Evolutionary conservation across 352 stramenopile species (phyloP), one percentile per base, ranked within the genome.

Genomic region (Elongisporangium senticosum): DNA sequence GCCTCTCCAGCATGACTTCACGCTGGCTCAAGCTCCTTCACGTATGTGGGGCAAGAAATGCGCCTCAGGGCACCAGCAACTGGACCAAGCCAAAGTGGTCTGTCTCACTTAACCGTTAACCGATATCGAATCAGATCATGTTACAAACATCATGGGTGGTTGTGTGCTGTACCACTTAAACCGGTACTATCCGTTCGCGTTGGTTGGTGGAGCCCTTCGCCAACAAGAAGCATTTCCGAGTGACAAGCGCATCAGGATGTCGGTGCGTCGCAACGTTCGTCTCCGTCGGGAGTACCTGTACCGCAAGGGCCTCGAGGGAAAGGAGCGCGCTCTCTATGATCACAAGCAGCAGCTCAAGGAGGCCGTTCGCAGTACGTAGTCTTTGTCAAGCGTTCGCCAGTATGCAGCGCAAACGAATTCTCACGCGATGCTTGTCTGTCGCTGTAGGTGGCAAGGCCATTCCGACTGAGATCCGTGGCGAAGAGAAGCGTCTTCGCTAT

Each of bases 251-350:
- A 43, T 2, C 40, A 56, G n/a, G 56, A 95, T 95, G 86, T 95
- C 86, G 51, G 84, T 97, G 50, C 86, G 90, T 53, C 77, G 97
- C 49, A 96, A 99, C 63, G 96, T 99, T 49, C 95, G 98, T 71
- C 77, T 99, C 23, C 96, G 97, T 50, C 96, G 98, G 65, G 98
- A 99, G 77, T 99, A 99, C 71, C 78, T 99, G 60, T 99, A 99
- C 75, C 88, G 96, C 71, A 99, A 99, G 86, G 93, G 87, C 7
- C 83, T 99, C 19, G 96, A 99, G 62, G 93, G 95, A 61, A 93
- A 97, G 65, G 92, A 99, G 72, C 90, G 90, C 43, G 80, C 89
- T 17, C 74, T 93, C 56, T 99, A 99, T 67, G 97, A 99, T 69
- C 89, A 98, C 77, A 99, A 99, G 82, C 85, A 90, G 57, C 81